Percentiles rank a stretch among this genome's conserved stretches.
Evolutionary conservation across 2,329 filamentous ascomycete species (phyloP).

Genomic region (Hawksworthiomyces lignivorus): DNA sequence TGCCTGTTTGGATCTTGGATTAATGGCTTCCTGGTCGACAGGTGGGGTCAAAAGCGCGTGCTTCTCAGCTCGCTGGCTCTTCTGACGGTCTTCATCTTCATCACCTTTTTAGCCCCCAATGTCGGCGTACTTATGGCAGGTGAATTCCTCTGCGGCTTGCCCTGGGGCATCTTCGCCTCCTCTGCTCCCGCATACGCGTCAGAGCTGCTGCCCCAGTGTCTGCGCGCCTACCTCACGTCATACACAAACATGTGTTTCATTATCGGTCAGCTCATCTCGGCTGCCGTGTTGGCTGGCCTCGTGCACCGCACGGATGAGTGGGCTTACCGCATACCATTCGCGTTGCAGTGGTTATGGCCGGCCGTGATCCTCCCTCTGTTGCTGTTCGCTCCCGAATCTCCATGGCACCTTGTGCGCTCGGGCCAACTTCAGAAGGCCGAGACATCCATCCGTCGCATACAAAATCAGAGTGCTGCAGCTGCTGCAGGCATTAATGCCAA

Average conservation of each 20-base stretch:
- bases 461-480: slow-evolving; percentile 21
- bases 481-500: slow-evolving; percentile 13
- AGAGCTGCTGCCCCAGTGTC: slow-evolving; percentile 25
- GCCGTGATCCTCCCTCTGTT: slow-evolving; percentile 30
- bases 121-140: slow-evolving; percentile 31
- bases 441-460: slow-evolving; percentile 20
- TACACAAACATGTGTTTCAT: slow-evolving; percentile 41
- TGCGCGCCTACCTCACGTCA: slow-evolving; percentile 32
- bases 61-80: slow-evolving; percentile 33
- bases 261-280: slow-evolving; percentile 28
- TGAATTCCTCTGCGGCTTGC: slow-evolving; percentile 37
- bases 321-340: slow-evolving; percentile 30
- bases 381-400: slow-evolving; percentile 37
- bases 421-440: slow-evolving; percentile 28
- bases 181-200: slow-evolving; percentile 32
- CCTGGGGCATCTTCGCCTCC: slow-evolving; percentile 25
- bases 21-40: slow-evolving; percentile 39
- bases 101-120: slow-evolving; percentile 37
- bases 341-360: slow-evolving; percentile 28
- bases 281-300: slow-evolving; percentile 32
- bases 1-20: slow-evolving; percentile 40
- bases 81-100: slow-evolving; percentile 35
- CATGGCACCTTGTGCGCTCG: slow-evolving; percentile 37
- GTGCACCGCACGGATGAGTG: slow-evolving; percentile 27
- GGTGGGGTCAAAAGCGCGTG: slow-evolving; percentile 34